These are phyloP conservation scores for Penicillium cinerascens DNA, from an alignment of 495 filamentous ascomycete genomes.

Conservation along the genomic window DNA sequence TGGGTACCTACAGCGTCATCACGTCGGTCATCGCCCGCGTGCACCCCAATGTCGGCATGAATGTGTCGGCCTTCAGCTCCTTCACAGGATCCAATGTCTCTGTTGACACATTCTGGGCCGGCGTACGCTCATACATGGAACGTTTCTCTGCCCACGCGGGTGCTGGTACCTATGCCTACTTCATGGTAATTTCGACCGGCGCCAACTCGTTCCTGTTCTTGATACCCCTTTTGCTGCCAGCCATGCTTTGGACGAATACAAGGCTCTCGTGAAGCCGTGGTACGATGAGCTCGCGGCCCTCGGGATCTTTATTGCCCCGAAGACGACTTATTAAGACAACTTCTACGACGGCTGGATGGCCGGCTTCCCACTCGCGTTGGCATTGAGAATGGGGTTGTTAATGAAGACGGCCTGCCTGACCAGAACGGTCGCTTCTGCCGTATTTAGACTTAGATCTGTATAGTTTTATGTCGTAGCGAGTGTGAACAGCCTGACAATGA, in stretches of 20 bases:
- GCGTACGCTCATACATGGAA: slow-evolving; percentile 44
- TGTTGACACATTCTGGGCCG: slow-evolving; percentile 48
- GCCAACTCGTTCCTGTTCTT: slow-evolving; percentile 13
- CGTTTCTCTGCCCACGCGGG: slow-evolving; percentile 46
- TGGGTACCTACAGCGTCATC: slow-evolving; percentile 49
- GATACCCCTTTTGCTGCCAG: slow-evolving; percentile 46
- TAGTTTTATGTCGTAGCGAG: too few relatives aligned
- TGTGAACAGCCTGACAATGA: too few relatives aligned
- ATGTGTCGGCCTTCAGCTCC: slow-evolving; percentile 42
- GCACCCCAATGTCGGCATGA: slow-evolving; percentile 36
- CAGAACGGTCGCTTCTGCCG: slow-evolving; percentile 36
- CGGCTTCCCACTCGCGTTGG: slow-evolving; percentile 50
- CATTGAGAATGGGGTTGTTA: slow-evolving; percentile 48
- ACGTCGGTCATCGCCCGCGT: slow-evolving; percentile 48
- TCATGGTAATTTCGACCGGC: slow-evolving; percentile 25
- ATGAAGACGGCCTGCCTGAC: slow-evolving; percentile 27
- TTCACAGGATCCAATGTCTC: slow-evolving; percentile 29
- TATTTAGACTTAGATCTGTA: slow-evolving; percentile 1
- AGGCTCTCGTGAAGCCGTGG: slow-evolving; percentile 44
- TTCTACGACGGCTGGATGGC: slow-evolving; percentile 46
- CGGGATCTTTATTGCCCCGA: slow-evolving; percentile 38
- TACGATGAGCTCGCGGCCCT: slow-evolving; percentile 33
- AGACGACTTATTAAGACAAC: slow-evolving; percentile 47
- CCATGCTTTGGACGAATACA: slow-evolving; percentile 44
- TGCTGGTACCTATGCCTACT: slow-evolving; percentile 55